These are phyloP conservation scores for Suillus decipiens DNA, from an alignment of 768 basidiomycete genomes.

Conservation along the genomic window DNA sequence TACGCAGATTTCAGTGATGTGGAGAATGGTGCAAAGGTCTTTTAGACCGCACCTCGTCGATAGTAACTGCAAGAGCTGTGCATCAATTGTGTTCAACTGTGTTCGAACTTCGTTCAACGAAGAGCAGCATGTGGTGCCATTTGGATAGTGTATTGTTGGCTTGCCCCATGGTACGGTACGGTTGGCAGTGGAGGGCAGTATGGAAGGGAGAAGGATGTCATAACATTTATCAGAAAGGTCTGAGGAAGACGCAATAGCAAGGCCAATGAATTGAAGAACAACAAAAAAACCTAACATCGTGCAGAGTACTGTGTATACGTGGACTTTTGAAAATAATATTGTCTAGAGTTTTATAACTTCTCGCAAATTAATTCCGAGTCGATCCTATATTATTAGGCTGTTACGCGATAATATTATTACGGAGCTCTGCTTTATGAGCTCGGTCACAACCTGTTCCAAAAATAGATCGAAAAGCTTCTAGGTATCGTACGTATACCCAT, in stretches of 20 bases:
- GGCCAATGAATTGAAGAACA: not conserved
- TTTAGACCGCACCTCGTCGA: slow-evolving; percentile 17
- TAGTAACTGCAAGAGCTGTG: slow-evolving; percentile 21
- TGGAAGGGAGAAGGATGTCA: slow-evolving; percentile 14
- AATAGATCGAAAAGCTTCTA: too few species aligned
- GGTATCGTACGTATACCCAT: too few species aligned
- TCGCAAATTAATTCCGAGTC: not conserved
- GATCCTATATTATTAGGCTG: not conserved
- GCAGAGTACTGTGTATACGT: not conserved
- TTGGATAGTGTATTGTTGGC: slow-evolving; percentile 19
- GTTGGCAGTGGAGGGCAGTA: slow-evolving; percentile 19
- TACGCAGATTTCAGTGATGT: not conserved
- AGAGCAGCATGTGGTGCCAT: slow-evolving; percentile 28
- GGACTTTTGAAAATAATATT: not conserved
- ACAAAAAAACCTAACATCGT: not conserved
- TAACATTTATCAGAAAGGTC: slow-evolving; percentile 20
- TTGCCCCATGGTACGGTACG: slow-evolving; percentile 26
- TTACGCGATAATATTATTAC: too few species aligned
- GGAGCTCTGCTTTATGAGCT: too few species aligned
- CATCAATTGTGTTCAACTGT: slow-evolving; percentile 22
- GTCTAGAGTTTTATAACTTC: not conserved
- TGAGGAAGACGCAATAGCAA: slow-evolving; percentile 5
- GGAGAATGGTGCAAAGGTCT: not conserved
- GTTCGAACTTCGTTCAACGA: slow-evolving; percentile 23
- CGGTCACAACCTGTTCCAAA: too few species aligned